These are phyloP conservation scores for Bruguiera hainesii DNA, from an alignment of 441 rosid genomes.

Conservation along the genomic window DNA sequence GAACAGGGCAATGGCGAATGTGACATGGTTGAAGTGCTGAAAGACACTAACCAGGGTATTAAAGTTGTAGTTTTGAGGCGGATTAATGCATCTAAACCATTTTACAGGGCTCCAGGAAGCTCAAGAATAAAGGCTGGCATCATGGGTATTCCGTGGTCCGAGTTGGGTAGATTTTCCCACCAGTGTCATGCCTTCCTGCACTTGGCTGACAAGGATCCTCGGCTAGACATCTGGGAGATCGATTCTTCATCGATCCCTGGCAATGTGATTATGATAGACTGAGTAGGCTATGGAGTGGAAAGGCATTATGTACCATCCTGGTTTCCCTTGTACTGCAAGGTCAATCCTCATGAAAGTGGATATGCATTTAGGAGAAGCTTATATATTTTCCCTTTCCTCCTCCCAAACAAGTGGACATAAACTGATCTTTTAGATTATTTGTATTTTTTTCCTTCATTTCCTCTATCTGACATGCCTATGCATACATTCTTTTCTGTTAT, in stretches of 20 bases:
- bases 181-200: slow-evolving; percentile 53
- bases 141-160: slow-evolving; percentile 29
- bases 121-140: slow-evolving; percentile 26
- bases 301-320: not conserved
- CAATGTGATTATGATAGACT: slow-evolving; percentile 23
- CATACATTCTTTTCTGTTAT: too few relatives aligned
- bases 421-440: too few relatives aligned
- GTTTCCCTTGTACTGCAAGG: not conserved
- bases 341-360: not conserved
- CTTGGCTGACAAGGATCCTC: slow-evolving; percentile 15
- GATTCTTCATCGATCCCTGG: slow-evolving; percentile 40
- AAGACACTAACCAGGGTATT: slow-evolving; percentile 33
- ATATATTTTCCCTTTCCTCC: not conserved
- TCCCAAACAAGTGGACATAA: too few relatives aligned
- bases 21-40: slow-evolving; percentile 63
- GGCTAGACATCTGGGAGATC: slow-evolving; percentile 40
- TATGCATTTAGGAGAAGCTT: slow-evolving; percentile 8
- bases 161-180: slow-evolving; percentile 72
- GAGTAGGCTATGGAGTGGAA: slow-evolving; percentile 7
- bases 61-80: slow-evolving; percentile 48
- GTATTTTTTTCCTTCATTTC: too few relatives aligned
- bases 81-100: slow-evolving; percentile 31
- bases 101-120: slow-evolving; percentile 40
- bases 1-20: slow-evolving; percentile 43
- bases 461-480: too few relatives aligned